Percentiles rank a stretch among this genome's conserved stretches.
Evolutionary conservation across 768 basidiomycete genomes (phyloP).

Genomic region (Collybiopsis luxurians): DNA sequence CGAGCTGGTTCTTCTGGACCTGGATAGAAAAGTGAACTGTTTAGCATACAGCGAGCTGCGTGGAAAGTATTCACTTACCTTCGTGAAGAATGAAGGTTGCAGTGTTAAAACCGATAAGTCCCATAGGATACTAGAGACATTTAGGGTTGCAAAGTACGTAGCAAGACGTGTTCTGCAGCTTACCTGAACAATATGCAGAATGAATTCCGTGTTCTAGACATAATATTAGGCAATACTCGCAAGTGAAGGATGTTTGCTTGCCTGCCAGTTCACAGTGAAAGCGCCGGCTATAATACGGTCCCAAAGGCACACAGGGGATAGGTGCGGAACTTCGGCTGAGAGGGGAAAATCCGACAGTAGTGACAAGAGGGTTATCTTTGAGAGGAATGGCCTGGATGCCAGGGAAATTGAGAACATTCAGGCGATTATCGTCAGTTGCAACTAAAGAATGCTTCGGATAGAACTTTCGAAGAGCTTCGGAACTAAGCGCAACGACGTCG

Average conservation of each 20-base stretch:
- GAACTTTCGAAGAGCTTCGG: conserved; percentile 48
- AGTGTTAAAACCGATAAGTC: conserved; percentile 25
- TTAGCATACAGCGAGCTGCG: not conserved
- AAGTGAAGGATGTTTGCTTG: conserved; percentile 23
- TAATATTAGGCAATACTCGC: not conserved
- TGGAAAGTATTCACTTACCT: conserved; percentile 28
- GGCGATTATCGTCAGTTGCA: conserved; percentile 41
- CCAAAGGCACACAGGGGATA: conserved; percentile 49
- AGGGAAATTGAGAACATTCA: conserved; percentile 53
- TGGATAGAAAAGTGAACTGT: conserved; percentile 8
- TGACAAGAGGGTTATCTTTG: conserved; percentile 47
- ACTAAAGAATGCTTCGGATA: conserved; percentile 65
- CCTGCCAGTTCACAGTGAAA: conserved; percentile 59
- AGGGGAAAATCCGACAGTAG: conserved; percentile 47
- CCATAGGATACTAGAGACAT: conserved; percentile 27
- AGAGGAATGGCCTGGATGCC: conserved; percentile 42
- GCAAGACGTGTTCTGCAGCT: conserved; percentile 10
- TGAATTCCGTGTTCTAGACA: conserved; percentile 50
- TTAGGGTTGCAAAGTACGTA: not conserved
- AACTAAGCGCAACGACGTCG: conserved; percentile 20
- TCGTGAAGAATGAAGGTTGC: conserved; percentile 56
- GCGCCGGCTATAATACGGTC: conserved; percentile 52
- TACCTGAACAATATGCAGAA: conserved; percentile 53
- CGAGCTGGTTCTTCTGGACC: conserved; percentile 49
- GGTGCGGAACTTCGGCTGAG: conserved; percentile 38